Base-by-base conservation (phyloP, 2,329 filamentous ascomycete genomes). In the Penicillium sp. region DNA sequence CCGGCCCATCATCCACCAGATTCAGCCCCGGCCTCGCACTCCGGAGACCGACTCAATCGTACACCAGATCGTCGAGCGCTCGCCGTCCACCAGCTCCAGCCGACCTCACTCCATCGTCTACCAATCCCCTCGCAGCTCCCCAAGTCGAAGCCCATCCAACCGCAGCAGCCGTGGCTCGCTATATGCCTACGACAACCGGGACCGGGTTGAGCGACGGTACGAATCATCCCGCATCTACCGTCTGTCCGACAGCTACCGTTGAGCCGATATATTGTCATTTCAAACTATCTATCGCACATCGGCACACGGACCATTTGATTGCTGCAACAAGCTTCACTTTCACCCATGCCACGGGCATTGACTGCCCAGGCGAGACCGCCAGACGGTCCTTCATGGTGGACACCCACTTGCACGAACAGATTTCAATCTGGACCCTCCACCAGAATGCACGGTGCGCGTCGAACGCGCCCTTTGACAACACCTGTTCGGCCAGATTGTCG, bases 51-150 rank as follows among this genome's bases (percentile, higher is more conserved):
- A 36, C 2, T 20, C 40, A 7, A 12, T 29, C 12, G 31, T 40
- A 5, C 38, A 28, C n/a, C 42, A 44, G 26, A 41, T 54, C 30
- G 41, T 54, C 26, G 50, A 52, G 31, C 36, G 50, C 35, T 35
- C 35, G 20, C 36, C 30, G 5, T 41, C 50, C 12, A 25, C 32
- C 37, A 59, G 50, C 13, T 22, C 32, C 37, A 59, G 50, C 41
- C 53, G 48, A 29, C 59, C 50, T 27, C 60, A 54, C 27, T 48
- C 58, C 18, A 64, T 64, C 31, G 46, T 64, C 48, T 65, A 65
- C 48, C 57, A 52, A 10, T 59, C 56, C 5, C 56, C 60, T 18
- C 58, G 57, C 16, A 47, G 48, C 37, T 62, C 60, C 6, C 50
- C 57, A 16, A 61, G 49, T 45, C 56, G 61, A 9, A 60, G 60